Conservation (phyloP, 345 rosid genomes). For the Bretschneidera sinensis region DNA sequence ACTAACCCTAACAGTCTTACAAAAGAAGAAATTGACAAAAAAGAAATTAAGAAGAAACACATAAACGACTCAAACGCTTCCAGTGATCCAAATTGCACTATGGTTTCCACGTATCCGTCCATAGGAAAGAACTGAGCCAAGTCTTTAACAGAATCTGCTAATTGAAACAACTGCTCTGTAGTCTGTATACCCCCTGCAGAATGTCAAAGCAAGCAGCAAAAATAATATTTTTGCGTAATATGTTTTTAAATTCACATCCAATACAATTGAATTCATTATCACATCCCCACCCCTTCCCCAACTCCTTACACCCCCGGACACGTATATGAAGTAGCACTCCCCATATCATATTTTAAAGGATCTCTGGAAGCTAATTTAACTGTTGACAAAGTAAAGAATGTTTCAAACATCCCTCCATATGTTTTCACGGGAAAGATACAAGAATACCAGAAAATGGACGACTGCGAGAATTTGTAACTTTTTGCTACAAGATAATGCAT, state of each 20-base stretch:
- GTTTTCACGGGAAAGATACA: slow-evolving; percentile 13
- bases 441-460: slow-evolving; percentile 10
- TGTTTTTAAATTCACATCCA: not conserved
- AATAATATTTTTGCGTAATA: not conserved
- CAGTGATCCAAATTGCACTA: not conserved
- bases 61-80: not conserved
- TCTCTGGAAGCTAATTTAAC: not conserved
- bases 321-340: not conserved
- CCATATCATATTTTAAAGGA: not conserved
- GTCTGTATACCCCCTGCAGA: slow-evolving; percentile 29
- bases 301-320: not conserved
- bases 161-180: not conserved
- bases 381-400: slow-evolving; percentile 2
- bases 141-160: slow-evolving; percentile 7
- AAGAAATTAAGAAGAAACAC: too few species aligned
- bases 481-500: slow-evolving; percentile 31
- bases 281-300: not conserved
- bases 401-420: slow-evolving; percentile 10
- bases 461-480: slow-evolving; percentile 18
- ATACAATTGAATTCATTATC: not conserved
- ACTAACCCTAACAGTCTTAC: too few species aligned
- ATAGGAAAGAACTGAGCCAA: not conserved
- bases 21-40: too few species aligned
- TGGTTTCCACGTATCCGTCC: slow-evolving; percentile 12
- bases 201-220: slow-evolving; percentile 18